phyloP scores from a whole-genome alignment of 306 rosid genomes.

The Dryas alaskensis region DNA sequence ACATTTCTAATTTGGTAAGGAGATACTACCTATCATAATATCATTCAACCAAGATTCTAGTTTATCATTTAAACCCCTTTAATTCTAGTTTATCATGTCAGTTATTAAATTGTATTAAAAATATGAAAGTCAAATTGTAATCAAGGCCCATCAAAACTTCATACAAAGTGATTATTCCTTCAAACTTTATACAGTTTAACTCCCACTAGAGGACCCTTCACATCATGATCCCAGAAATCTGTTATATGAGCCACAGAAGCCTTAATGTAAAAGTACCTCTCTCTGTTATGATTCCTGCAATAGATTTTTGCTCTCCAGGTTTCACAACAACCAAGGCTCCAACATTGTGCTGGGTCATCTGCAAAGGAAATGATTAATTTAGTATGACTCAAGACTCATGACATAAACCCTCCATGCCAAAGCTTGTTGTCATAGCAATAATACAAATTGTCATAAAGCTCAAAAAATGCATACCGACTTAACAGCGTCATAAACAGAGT shows the following conservation, averaged over 20 bases:
- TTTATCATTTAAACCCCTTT: background rate
- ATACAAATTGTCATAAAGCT: slow-evolving; percentile 5
- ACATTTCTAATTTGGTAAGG: background rate
- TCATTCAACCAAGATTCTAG: background rate
- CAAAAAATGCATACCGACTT: slow-evolving; percentile 69
- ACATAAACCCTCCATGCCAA: slow-evolving; percentile 12
- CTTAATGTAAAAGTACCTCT: slow-evolving; percentile 53
- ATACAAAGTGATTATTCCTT: background rate
- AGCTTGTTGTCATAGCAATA: background rate
- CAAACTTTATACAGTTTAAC: background rate
- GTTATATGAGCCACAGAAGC: background rate
- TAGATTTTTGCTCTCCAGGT: slow-evolving; percentile 59
- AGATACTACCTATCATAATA: background rate
- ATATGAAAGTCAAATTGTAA: background rate
- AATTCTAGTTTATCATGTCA: background rate
- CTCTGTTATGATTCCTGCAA: slow-evolving; percentile 96
- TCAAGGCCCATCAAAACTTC: background rate
- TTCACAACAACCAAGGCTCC: slow-evolving; percentile 98
- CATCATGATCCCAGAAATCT: background rate
- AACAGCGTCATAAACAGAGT: slow-evolving; percentile 92
- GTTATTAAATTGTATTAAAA: background rate
- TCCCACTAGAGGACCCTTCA: background rate
- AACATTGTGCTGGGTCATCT: slow-evolving; percentile 98
- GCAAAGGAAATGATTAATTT: slow-evolving; percentile 24
- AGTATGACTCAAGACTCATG: slow-evolving; percentile 1